Base-by-base conservation (phyloP, 2,329 filamentous ascomycete species). In the Phyllosticta citribraziliensis region DNA sequence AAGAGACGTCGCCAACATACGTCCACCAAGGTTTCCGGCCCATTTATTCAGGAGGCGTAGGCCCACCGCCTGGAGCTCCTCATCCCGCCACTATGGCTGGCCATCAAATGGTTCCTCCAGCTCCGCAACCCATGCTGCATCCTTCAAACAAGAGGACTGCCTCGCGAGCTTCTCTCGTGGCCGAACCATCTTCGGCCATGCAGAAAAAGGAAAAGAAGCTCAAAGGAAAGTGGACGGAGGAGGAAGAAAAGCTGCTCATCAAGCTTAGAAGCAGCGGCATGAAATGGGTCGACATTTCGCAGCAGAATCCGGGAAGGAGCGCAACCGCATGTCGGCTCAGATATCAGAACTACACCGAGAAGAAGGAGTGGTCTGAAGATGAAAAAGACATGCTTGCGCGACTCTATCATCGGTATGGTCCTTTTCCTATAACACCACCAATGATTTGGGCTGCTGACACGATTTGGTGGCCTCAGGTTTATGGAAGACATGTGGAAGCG, bases 241-340 rank as follows among this genome's bases (percentile, higher is more conserved):
- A 97, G 64, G 93, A 97, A 74, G 91, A 97, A 74, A 85, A 88
- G n/a, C 79, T 94, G 56, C 96, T 96, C 68, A 96, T 97, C 68
- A 89, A 95, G 73, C 83, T 97, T 64, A 85, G 93, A 62, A 90
- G 91, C 47, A 87, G 87, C 67, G 89, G 90, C 9, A 96, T 97
- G 91, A 97, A 97, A 73, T 97, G 93, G 94, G 93, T 97, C 72
- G 93, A 97, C 74, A 97, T 97, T 69, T 95, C 91, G 64, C 95
- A 93, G 78, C 84, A 88, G 60, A 79, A 97, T 56, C 92, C 91
- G 2, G 93, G 93, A 64, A 85, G 94, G 67, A 97, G 91, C 75
- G 88, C 91, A 62, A 97, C 97, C 69, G 96, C 91, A 68, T 97
- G 93, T 74, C 87, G 93, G 52, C 81, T 97, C 57, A 91, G 96